Percentiles rank a stretch among this genome's conserved stretches.
Evolutionary conservation across 106 monocot species (phyloP).

Genomic region (Dendrobium catenatum): DNA sequence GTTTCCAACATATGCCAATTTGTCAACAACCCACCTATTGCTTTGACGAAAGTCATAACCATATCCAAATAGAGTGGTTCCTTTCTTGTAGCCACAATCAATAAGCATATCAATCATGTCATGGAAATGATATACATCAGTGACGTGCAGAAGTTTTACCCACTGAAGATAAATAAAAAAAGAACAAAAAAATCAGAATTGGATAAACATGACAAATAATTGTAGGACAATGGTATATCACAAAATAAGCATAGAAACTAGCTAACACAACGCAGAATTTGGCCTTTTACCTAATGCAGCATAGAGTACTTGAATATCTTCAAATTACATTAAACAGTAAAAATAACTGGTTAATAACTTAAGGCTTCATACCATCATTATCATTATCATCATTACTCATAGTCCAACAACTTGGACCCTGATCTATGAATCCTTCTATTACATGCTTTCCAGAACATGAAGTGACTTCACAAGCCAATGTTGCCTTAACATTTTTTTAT

Average conservation of each 20-base stretch:
- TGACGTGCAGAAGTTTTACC: constrained; percentile 39
- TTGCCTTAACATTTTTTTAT: too few species aligned
- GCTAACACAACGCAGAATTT: background rate
- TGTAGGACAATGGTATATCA: background rate
- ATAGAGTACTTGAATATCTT: background rate
- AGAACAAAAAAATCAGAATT: constrained; percentile 1
- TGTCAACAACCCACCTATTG: constrained; percentile 42
- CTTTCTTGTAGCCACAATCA: constrained; percentile 81
- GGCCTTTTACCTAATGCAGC: background rate
- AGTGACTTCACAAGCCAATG: too few species aligned
- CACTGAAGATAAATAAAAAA: constrained; percentile 32
- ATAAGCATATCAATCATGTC: constrained; percentile 86
- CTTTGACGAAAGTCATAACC: constrained; percentile 97
- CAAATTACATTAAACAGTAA: background rate
- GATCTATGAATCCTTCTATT: background rate
- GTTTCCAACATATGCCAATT: background rate
- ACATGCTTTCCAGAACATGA: background rate
- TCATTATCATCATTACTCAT: too few species aligned
- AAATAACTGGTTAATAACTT: background rate
- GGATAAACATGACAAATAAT: background rate
- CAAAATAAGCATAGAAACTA: background rate
- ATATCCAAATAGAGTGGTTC: constrained; percentile 90
- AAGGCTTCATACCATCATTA: background rate
- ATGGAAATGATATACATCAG: constrained; percentile 83
- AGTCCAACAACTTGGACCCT: background rate